A percentile compares a stretch with the other conserved stretches of the same genome.
Evolutionary conservation across 169 alveolate species (phyloP).

Genomic region (Plasmodium vivax): DNA sequence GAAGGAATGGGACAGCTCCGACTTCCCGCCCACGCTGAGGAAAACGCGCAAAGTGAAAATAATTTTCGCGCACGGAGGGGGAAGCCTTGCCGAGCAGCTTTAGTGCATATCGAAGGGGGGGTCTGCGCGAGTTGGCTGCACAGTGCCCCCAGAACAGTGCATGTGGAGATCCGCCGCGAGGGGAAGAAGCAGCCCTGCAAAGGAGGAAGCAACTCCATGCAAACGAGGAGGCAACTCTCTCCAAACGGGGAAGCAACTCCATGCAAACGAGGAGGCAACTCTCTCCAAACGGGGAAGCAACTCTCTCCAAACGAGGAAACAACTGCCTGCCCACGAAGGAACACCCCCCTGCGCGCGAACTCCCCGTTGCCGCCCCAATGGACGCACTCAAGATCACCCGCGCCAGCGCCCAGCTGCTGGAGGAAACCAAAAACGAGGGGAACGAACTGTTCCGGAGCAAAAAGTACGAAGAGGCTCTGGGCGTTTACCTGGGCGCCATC

Average conservation of each 20-base stretch:
- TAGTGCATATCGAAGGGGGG: background rate
- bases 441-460: conserved; percentile 23
- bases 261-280: too few species aligned
- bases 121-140: background rate
- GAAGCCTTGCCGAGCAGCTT: background rate
- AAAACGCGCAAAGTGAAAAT: background rate
- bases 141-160: background rate
- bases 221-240: background rate
- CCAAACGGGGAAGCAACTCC: background rate
- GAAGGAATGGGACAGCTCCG: background rate
- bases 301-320: background rate
- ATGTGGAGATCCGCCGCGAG: too few species aligned
- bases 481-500: conserved; percentile 14
- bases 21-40: background rate
- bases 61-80: background rate
- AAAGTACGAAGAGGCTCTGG: conserved; percentile 43
- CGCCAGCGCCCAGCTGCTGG: conserved; percentile 5
- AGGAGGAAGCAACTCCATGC: background rate
- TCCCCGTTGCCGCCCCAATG: background rate
- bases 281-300: background rate
- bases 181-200: background rate
- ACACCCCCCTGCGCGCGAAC: background rate
- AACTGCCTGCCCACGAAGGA: too few species aligned
- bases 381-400: background rate
- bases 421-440: conserved; percentile 62